A percentile compares a stretch with the other conserved stretches of the same genome.
phyloP scores from a whole-genome alignment of 768 basidiomycete species.

The Hortiboletus campestris region DNA sequence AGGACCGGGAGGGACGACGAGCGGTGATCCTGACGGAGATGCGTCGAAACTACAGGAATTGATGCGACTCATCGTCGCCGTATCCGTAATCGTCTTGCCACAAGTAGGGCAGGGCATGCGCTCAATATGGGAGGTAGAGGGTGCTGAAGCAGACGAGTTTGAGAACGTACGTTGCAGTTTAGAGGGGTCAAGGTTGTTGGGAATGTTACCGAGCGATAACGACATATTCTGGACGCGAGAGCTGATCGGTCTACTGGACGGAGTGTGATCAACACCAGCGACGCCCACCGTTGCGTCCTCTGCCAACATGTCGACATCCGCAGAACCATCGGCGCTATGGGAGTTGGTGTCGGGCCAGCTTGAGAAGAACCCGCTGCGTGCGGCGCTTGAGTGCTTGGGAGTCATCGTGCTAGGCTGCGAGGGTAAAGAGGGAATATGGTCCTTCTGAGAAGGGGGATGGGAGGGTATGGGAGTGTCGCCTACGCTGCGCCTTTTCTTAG shows the following conservation, averaged over 20 bases:
- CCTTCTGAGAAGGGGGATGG: slow-evolving; percentile 28
- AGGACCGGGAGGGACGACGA: slow-evolving; percentile 56
- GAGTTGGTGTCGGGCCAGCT: slow-evolving; percentile 20
- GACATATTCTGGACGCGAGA: slow-evolving; percentile 41
- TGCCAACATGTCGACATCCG: slow-evolving; percentile 31
- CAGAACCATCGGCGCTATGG: slow-evolving; percentile 8
- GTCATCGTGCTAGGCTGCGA: slow-evolving; percentile 27
- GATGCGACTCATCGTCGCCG: slow-evolving; percentile 35
- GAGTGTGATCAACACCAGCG: slow-evolving; percentile 22
- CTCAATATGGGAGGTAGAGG: slow-evolving; percentile 41
- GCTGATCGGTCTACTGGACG: slow-evolving; percentile 24
- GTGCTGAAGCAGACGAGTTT: slow-evolving; percentile 41
- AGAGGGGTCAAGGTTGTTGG: slow-evolving; percentile 37
- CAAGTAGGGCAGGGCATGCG: slow-evolving; percentile 54
- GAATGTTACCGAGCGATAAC: slow-evolving; percentile 53
- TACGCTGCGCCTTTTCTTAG: slow-evolving; percentile 46
- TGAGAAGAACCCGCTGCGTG: slow-evolving; percentile 24
- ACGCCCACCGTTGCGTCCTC: slow-evolving; percentile 27
- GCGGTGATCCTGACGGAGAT: slow-evolving; percentile 33
- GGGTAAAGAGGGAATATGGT: slow-evolving; percentile 8
- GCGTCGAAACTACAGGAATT: slow-evolving; percentile 23
- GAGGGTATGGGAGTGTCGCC: slow-evolving; percentile 36
- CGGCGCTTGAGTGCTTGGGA: slow-evolving; percentile 11
- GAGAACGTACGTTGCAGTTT: slow-evolving; percentile 32
- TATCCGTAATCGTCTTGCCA: slow-evolving; percentile 49